Evolutionary conservation across 192 early-diverging fungal species (phyloP).

Genomic region (Coemansia sp.): DNA sequence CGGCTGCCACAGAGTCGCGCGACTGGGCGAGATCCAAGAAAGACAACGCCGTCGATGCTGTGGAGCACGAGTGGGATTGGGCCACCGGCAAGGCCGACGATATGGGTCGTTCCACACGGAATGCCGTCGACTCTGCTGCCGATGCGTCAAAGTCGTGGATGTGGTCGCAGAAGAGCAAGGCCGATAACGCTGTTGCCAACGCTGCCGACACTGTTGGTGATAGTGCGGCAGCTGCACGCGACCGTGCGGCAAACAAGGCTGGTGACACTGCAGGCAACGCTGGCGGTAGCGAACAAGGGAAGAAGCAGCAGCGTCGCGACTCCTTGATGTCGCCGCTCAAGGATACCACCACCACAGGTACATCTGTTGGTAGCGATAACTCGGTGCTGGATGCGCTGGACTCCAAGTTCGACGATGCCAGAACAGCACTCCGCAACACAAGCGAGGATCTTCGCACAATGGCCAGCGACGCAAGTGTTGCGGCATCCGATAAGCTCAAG

Average conservation of each 20-base stretch:
- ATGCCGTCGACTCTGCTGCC: constrained; percentile 3
- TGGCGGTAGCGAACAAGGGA: neutral
- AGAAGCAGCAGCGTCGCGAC: constrained; percentile 20
- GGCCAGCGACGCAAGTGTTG: constrained; percentile 25
- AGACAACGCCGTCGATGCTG: neutral
- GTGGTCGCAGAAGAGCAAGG: constrained; percentile 18
- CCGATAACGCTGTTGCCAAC: constrained; percentile 18
- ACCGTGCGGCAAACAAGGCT: constrained; percentile 4
- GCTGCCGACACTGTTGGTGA: constrained; percentile 13
- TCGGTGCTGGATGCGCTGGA: constrained; percentile 37
- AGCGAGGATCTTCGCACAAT: constrained; percentile 27
- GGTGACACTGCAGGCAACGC: neutral
- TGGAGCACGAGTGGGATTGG: constrained; percentile 25
- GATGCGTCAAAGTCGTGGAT: constrained; percentile 25
- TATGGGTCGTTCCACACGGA: constrained; percentile 4
- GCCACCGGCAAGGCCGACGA: constrained; percentile 12
- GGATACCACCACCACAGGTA: no score
- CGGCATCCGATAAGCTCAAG: constrained; percentile 17
- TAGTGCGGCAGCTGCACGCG: constrained; percentile 15
- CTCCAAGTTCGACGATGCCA: constrained; percentile 42
- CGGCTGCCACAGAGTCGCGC: constrained; percentile 11
- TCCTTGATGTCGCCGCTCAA: constrained; percentile 15
- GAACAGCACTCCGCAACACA: constrained; percentile 21
- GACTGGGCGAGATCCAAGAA: constrained; percentile 22
- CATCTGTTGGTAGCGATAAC: constrained; percentile 5